phyloP scores from a whole-genome alignment of 768 basidiomycete genomes.

The Leccinum ochraceum region DNA sequence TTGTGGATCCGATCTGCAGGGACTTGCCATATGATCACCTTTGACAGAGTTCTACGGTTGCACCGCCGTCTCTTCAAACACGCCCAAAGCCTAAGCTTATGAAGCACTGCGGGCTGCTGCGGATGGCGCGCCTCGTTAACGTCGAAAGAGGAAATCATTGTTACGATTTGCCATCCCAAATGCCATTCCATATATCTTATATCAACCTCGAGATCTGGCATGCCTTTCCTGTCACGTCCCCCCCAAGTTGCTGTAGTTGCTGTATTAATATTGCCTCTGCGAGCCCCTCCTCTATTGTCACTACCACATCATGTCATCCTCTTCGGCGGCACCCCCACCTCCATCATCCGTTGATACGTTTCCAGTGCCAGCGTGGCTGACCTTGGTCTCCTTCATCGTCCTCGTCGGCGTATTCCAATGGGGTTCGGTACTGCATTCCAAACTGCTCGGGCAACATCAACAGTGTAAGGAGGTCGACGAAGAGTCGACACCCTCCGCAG shows the following conservation, averaged over 20 bases:
- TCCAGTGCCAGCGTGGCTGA: conserved; percentile 21
- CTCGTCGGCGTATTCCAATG: conserved; percentile 28
- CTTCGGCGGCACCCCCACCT: not conserved
- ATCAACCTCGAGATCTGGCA: not conserved
- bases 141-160: conserved; percentile 1
- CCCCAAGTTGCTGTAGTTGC: not conserved
- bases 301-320: conserved; percentile 2
- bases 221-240: not conserved
- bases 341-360: not conserved
- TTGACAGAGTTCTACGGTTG: too few relatives aligned
- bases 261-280: not conserved
- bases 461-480: not conserved
- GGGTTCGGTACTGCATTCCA: conserved; percentile 27
- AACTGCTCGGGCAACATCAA: conserved; percentile 6
- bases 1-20: not conserved
- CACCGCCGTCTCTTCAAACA: not conserved
- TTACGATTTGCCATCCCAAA: not conserved
- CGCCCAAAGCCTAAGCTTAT: not conserved
- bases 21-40: not conserved
- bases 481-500: not conserved
- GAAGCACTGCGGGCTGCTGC: not conserved
- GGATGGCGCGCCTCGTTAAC: not conserved
- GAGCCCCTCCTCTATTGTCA: not conserved
- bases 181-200: conserved; percentile 6
- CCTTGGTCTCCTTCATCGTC: conserved; percentile 15